phyloP scores from a whole-genome alignment of 2,329 filamentous ascomycete species.

The Botryotinia narcissicola region DNA sequence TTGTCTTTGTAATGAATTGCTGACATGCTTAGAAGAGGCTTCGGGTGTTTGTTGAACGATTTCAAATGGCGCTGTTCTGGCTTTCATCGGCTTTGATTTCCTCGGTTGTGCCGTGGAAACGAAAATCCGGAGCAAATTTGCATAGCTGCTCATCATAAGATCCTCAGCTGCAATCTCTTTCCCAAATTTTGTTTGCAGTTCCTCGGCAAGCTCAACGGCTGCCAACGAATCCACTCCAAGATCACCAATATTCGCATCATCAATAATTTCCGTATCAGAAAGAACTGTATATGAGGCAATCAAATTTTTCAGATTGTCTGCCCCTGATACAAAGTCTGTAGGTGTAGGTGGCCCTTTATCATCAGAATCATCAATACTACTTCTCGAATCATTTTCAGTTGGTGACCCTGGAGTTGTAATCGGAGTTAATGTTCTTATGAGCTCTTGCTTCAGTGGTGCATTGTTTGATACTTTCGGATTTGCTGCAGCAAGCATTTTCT shows the following conservation, averaged over 20 bases:
- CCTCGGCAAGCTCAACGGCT: slow-evolving; percentile 39
- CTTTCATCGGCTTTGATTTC: background rate
- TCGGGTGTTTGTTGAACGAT: background rate
- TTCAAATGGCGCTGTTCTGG: background rate
- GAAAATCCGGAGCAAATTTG: background rate
- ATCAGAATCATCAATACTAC: background rate
- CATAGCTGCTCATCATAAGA: slow-evolving; percentile 2
- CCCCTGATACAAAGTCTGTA: background rate
- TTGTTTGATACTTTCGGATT: background rate
- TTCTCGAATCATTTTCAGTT: background rate
- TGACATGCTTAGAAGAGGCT: background rate
- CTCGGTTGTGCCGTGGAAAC: background rate
- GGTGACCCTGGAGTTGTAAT: background rate
- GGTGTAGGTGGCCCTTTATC: slow-evolving; percentile 1
- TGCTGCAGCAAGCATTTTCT: slow-evolving; percentile 5
- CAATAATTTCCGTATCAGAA: slow-evolving; percentile 17
- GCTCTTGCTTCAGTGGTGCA: background rate
- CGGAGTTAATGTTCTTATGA: background rate
- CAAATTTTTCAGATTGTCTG: background rate
- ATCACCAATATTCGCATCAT: slow-evolving; percentile 36
- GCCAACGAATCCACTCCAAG: slow-evolving; percentile 43
- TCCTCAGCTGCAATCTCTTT: slow-evolving; percentile 29
- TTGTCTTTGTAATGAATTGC: background rate
- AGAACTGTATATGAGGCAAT: slow-evolving; percentile 13
- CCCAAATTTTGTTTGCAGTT: slow-evolving; percentile 31